phyloP scores from a whole-genome alignment of 495 filamentous ascomycete species.

The Xylaria scruposa region DNA sequence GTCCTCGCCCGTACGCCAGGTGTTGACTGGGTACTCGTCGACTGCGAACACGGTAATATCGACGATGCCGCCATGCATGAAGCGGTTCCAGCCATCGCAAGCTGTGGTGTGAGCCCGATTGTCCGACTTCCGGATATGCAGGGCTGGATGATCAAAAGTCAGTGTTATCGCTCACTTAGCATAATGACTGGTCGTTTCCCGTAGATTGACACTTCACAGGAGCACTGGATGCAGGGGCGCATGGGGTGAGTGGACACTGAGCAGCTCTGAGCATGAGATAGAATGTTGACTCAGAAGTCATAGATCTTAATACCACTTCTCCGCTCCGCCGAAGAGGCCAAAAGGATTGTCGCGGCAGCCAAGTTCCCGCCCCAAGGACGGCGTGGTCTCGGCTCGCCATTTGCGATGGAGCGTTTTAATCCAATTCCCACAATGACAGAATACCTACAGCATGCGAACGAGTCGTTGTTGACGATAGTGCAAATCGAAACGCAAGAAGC shows the following conservation, averaged over 20 bases:
- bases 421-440: conserved; percentile 60
- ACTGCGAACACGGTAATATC: conserved; percentile 81
- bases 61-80: conserved; percentile 86
- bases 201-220: conserved; percentile 47
- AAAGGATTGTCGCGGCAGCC: conserved; percentile 61
- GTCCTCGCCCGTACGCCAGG: conserved; percentile 66
- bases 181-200: background rate
- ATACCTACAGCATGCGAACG: conserved; percentile 79
- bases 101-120: conserved; percentile 69
- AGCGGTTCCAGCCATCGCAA: conserved; percentile 74
- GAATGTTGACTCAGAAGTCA: conserved; percentile 36
- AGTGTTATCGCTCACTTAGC: conserved; percentile 37
- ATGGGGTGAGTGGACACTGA: conserved; percentile 57
- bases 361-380: conserved; percentile 72
- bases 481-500: conserved; percentile 85
- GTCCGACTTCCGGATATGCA: conserved; percentile 71
- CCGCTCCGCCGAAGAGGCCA: conserved; percentile 68
- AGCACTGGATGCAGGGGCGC: conserved; percentile 71
- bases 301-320: conserved; percentile 69
- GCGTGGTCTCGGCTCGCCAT: conserved; percentile 72
- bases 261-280: background rate
- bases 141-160: conserved; percentile 74
- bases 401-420: conserved; percentile 68
- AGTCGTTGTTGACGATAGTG: conserved; percentile 71
- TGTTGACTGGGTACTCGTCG: conserved; percentile 77